These are phyloP conservation scores for Kregervanrija pseudodelftensis DNA, from an alignment of 805 yeast species.

Conservation along the genomic window DNA sequence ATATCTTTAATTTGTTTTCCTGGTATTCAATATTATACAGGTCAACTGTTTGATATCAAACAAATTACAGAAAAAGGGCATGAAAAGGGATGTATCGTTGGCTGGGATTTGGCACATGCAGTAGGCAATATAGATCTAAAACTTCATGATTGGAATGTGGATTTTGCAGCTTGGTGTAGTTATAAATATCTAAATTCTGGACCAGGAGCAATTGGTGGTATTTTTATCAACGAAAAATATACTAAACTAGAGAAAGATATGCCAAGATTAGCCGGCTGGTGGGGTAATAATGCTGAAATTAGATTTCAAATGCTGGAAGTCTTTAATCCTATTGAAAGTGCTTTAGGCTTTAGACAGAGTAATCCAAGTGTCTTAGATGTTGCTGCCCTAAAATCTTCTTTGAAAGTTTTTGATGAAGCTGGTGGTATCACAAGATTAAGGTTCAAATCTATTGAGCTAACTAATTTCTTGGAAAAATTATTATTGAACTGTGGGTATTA, in stretches of 20 bases:
- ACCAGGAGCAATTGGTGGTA: slow-evolving; percentile 89
- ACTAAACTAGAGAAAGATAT: slow-evolving; percentile 20
- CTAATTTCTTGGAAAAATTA: slow-evolving; percentile 45
- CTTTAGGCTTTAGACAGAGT: slow-evolving; percentile 82
- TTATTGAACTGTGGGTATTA: slow-evolving; percentile 43
- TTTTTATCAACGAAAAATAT: slow-evolving; percentile 58
- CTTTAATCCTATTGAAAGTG: slow-evolving; percentile 79
- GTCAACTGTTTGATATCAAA: slow-evolving; percentile 74
- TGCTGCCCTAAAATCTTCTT: slow-evolving; percentile 60
- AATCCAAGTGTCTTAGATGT: slow-evolving; percentile 87
- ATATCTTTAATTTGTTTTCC: slow-evolving; percentile 74
- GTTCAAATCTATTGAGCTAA: slow-evolving; percentile 48
- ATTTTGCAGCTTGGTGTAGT: slow-evolving; percentile 92
- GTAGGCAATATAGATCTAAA: slow-evolving; percentile 76
- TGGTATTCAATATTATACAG: slow-evolving; percentile 89
- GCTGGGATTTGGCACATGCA: slow-evolving; percentile 97
- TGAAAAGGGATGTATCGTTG: slow-evolving; percentile 47
- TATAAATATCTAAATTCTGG: slow-evolving; percentile 89
- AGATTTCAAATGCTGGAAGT: slow-evolving; percentile 75
- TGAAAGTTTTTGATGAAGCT: slow-evolving; percentile 48
- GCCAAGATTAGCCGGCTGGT: slow-evolving; percentile 92
- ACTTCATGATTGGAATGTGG: slow-evolving; percentile 85
- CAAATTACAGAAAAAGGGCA: slow-evolving; percentile 63
- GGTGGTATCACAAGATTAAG: slow-evolving; percentile 63
- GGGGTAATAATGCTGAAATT: slow-evolving; percentile 74